phyloP scores from a whole-genome alignment of 805 yeast genomes.

The Saccharomycopsis javanensis region DNA sequence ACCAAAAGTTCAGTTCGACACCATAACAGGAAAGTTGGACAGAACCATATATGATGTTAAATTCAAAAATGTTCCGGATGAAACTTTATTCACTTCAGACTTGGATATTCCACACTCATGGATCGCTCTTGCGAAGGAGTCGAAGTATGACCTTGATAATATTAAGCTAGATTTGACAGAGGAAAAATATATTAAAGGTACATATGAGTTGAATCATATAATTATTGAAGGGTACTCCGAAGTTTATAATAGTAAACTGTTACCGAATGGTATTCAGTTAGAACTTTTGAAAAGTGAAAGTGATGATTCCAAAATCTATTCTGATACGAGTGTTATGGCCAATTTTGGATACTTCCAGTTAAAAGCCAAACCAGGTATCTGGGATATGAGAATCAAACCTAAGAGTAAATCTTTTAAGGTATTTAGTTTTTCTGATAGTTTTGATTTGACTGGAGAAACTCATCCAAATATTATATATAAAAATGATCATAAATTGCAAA shows the following conservation, averaged over 20 bases:
- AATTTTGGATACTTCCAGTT: conserved; percentile 80
- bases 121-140: conserved; percentile 47
- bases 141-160: conserved; percentile 55
- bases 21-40: conserved; percentile 21
- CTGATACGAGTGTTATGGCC: conserved; percentile 66
- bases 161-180: conserved; percentile 35
- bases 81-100: conserved; percentile 43
- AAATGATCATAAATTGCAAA: conserved; percentile 12
- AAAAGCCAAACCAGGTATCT: conserved; percentile 60
- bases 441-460: background rate
- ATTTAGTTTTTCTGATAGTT: conserved; percentile 29
- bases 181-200: conserved; percentile 31
- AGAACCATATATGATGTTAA: conserved; percentile 20
- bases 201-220: conserved; percentile 42
- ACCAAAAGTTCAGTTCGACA: conserved; percentile 25
- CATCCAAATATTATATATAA: conserved; percentile 1
- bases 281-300: conserved; percentile 1
- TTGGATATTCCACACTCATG: conserved; percentile 57
- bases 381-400: conserved; percentile 41
- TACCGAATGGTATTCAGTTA: conserved; percentile 44
- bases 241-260: conserved; percentile 36
- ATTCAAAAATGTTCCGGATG: conserved; percentile 43
- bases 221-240: conserved; percentile 54
- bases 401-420: conserved; percentile 34
- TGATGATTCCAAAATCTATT: conserved; percentile 18